phyloP scores from a whole-genome alignment of 179 eudicot species.

The Actinidia chinensis region DNA sequence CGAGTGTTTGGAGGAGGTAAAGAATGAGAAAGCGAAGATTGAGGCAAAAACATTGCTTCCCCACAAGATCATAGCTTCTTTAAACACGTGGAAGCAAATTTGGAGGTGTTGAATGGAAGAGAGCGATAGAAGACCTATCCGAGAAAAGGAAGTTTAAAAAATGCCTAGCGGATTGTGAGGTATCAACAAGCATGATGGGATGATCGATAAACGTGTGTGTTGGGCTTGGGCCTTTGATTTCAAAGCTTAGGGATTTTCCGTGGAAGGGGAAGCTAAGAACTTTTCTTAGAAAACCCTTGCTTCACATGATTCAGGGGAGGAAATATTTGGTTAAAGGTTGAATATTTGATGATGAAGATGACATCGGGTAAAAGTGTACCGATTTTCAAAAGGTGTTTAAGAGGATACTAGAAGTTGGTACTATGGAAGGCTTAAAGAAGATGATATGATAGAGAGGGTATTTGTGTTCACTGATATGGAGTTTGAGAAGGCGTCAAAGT shows the following conservation, averaged over 20 bases:
- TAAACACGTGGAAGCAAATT: neutral
- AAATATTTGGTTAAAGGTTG: neutral
- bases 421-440: neutral
- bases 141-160: neutral
- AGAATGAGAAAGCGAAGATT: constrained; percentile 8
- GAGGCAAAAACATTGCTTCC: constrained; percentile 17
- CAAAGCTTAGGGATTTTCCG: constrained; percentile 17
- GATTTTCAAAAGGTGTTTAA: constrained; percentile 20
- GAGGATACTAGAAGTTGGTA: neutral
- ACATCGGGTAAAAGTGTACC: neutral
- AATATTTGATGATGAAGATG: constrained; percentile 8
- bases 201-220: neutral
- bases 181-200: constrained; percentile 12
- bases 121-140: constrained; percentile 12
- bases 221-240: constrained; percentile 3
- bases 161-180: constrained; percentile 20
- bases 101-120: constrained; percentile 18
- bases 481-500: neutral
- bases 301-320: neutral
- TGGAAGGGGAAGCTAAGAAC: constrained; percentile 24
- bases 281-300: neutral
- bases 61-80: constrained; percentile 13
- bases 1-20: constrained; percentile 11
- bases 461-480: constrained; percentile 19
- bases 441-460: constrained; percentile 19